Percentiles rank a stretch among this genome's conserved stretches.
Evolutionary conservation across 345 rosid genomes (phyloP).

Genomic region (Citrus reticulata): DNA sequence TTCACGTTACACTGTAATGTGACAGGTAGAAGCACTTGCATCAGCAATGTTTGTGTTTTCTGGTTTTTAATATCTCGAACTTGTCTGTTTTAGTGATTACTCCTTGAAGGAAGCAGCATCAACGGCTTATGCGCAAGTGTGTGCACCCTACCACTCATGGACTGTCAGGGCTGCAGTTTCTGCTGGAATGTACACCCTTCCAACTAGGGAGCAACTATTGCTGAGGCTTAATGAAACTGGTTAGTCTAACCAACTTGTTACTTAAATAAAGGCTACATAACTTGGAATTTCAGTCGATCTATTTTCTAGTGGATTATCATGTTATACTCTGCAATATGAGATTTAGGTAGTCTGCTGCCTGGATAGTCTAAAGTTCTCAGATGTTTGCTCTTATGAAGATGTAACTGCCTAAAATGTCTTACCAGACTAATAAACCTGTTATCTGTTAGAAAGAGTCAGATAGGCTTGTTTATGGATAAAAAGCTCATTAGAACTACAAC

Average conservation of each 20-base stretch:
- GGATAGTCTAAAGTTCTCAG: too few species aligned
- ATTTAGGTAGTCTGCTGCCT: neutral
- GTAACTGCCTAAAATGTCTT: too few species aligned
- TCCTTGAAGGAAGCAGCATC: constrained; percentile 84
- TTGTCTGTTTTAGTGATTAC: constrained; percentile 32
- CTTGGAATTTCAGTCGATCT: neutral
- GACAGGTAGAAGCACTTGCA: neutral
- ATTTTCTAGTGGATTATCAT: neutral
- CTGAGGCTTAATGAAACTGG: constrained; percentile 77
- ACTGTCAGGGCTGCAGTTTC: constrained; percentile 81
- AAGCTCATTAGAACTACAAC: too few species aligned
- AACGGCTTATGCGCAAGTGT: constrained; percentile 76
- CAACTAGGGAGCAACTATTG: constrained; percentile 72
- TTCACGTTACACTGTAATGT: neutral
- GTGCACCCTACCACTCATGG: constrained; percentile 92
- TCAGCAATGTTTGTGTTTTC: neutral
- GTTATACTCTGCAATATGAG: neutral
- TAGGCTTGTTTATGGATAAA: too few species aligned
- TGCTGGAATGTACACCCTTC: constrained; percentile 94
- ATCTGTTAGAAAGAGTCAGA: too few species aligned
- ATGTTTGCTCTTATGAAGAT: too few species aligned
- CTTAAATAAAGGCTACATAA: neutral
- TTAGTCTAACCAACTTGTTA: constrained; percentile 14
- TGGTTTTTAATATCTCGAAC: neutral
- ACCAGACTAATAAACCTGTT: too few species aligned